phyloP scores from a whole-genome alignment of 495 filamentous ascomycete genomes.

The Aspergillus diversus region DNA sequence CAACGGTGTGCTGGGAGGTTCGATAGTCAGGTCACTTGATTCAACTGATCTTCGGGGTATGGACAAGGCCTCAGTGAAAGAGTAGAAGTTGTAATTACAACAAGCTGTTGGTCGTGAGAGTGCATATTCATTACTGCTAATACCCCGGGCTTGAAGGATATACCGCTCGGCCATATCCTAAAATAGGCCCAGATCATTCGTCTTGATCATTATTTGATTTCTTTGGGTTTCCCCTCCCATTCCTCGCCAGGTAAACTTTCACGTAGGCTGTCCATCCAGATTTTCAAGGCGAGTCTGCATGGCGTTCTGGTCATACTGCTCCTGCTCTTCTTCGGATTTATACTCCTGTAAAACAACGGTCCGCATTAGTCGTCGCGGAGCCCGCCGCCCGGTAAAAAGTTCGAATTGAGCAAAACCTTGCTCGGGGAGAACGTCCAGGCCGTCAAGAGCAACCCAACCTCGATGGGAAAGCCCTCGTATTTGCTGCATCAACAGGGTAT shows the following conservation, averaged over 20 bases:
- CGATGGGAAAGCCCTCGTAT: constrained; percentile 57
- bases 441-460: constrained; percentile 76
- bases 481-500: constrained; percentile 72
- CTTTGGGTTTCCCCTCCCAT: not conserved
- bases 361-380: constrained; percentile 70
- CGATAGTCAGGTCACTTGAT: no score
- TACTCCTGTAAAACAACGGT: constrained; percentile 46
- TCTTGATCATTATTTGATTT: no score
- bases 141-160: not conserved
- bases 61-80: no score
- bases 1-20: no score
- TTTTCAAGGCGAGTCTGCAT: constrained; percentile 41
- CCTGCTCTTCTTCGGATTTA: constrained; percentile 41
- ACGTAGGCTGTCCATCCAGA: constrained; percentile 43
- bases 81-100: no score
- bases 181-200: no score
- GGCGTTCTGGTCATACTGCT: constrained; percentile 36
- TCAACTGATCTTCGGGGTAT: no score
- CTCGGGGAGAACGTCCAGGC: constrained; percentile 75
- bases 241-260: constrained; percentile 18
- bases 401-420: constrained; percentile 84
- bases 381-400: constrained; percentile 75
- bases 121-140: not conserved
- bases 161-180: no score
- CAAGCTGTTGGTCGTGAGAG: no score